Conservation (phyloP, 495 filamentous ascomycete species). For the Penicillium cosmopolitanum region DNA sequence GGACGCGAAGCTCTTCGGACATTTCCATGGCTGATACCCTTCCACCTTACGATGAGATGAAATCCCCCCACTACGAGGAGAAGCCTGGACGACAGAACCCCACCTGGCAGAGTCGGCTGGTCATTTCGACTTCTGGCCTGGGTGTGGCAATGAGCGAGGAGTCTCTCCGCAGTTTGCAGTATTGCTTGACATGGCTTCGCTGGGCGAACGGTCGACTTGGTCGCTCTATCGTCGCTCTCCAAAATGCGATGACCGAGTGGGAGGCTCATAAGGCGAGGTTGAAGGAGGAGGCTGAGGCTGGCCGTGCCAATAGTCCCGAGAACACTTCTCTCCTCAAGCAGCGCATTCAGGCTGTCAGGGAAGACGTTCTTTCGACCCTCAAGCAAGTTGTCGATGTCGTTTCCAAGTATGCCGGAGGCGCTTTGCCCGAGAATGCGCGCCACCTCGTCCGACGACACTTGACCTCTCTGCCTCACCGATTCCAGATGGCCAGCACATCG, state of each 20-base stretch:
- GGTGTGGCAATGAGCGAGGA: conserved; percentile 87
- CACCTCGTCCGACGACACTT: conserved; percentile 78
- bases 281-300: conserved; percentile 29
- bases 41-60: conserved; percentile 78
- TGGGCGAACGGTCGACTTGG: conserved; percentile 77
- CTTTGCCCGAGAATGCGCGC: conserved; percentile 81
- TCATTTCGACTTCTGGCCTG: conserved; percentile 82
- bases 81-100: conserved; percentile 36
- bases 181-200: conserved; percentile 74
- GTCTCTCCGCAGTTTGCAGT: conserved; percentile 74
- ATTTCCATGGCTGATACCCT: conserved; percentile 65
- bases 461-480: conserved; percentile 76
- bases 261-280: conserved; percentile 47
- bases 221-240: conserved; percentile 68
- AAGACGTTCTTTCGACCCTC: conserved; percentile 75
- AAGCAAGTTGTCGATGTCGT: conserved; percentile 77
- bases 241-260: conserved; percentile 73
- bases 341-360: conserved; percentile 70
- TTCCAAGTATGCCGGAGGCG: conserved; percentile 80
- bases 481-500: conserved; percentile 58
- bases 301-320: conserved; percentile 27
- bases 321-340: conserved; percentile 51
- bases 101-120: conserved; percentile 77
- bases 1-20: conserved; percentile 45
- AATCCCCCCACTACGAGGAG: conserved; percentile 70